Evolutionary conservation across 257 asterid genomes (phyloP).

Genomic region (Forsythia suspensa): DNA sequence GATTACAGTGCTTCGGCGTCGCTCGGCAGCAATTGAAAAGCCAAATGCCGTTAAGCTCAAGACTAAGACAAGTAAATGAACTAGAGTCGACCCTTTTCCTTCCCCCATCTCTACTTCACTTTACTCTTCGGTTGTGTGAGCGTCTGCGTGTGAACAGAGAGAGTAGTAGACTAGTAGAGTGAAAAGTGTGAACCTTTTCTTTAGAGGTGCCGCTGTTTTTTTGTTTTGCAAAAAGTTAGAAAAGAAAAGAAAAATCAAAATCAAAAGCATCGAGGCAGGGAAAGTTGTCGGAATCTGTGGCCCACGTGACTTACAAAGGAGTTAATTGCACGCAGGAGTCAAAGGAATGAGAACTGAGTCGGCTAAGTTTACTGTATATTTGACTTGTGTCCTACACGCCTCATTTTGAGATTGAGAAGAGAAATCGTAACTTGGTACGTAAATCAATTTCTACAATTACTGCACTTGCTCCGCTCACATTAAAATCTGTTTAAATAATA

Average conservation of each 20-base stretch:
- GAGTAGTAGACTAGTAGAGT: neutral
- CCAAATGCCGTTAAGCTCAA: slow-evolving; percentile 87
- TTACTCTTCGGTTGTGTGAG: neutral
- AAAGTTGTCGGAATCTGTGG: slow-evolving; percentile 9
- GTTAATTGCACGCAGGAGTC: neutral
- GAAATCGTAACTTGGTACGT: too few relatives aligned
- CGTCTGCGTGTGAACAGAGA: slow-evolving; percentile 11
- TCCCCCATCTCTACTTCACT: slow-evolving; percentile 38
- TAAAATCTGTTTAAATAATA: too few relatives aligned
- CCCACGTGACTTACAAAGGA: slow-evolving; percentile 6
- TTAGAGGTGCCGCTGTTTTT: neutral
- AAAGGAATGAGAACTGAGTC: neutral
- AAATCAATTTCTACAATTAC: too few relatives aligned
- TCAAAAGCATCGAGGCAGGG: neutral
- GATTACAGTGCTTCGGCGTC: slow-evolving; percentile 80
- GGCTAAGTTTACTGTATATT: too few relatives aligned
- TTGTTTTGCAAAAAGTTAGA: slow-evolving; percentile 16
- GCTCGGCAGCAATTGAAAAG: slow-evolving; percentile 91
- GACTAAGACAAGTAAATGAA: slow-evolving; percentile 73
- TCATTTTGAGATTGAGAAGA: too few relatives aligned
- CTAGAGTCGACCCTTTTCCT: slow-evolving; percentile 77
- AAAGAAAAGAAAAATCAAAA: slow-evolving; percentile 17
- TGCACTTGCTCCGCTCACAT: too few relatives aligned
- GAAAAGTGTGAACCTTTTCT: neutral
- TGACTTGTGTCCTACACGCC: too few relatives aligned